Evolutionary conservation across 192 early-diverging fungal genomes (phyloP).

Genomic region (Mortierella antarctica): DNA sequence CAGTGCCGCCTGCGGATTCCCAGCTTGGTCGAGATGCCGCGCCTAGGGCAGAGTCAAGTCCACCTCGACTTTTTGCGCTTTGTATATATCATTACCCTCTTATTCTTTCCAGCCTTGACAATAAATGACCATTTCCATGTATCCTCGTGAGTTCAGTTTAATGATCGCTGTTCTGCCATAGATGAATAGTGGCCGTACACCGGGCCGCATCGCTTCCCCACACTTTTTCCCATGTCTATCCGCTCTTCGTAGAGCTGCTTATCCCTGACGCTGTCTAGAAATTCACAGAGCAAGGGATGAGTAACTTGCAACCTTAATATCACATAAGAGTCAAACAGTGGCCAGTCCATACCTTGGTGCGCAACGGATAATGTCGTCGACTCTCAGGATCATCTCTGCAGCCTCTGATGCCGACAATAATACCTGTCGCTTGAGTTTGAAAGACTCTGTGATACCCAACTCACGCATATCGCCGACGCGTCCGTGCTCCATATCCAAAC

Average conservation of each 20-base stretch:
- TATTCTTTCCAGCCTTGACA: not conserved
- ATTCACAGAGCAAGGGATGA: no score
- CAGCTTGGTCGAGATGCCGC: slow-evolving; percentile 53
- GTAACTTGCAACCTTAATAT: no score
- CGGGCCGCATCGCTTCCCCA: no score
- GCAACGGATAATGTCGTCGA: slow-evolving; percentile 98
- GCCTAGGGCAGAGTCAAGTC: not conserved
- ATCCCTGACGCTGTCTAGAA: slow-evolving; percentile 9
- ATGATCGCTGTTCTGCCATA: no score
- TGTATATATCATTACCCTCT: not conserved
- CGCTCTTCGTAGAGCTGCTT: not conserved
- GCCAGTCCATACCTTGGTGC: slow-evolving; percentile 64
- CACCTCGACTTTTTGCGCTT: not conserved
- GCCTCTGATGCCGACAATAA: slow-evolving; percentile 95
- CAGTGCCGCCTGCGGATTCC: slow-evolving; percentile 85
- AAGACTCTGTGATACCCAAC: slow-evolving; percentile 95
- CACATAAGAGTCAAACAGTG: no score
- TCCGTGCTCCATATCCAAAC: slow-evolving; percentile 92
- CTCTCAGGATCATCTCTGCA: slow-evolving; percentile 96
- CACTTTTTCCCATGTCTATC: no score
- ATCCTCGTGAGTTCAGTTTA: no score
- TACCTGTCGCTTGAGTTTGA: slow-evolving; percentile 96
- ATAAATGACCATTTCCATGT: no score
- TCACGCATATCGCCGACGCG: slow-evolving; percentile 81
- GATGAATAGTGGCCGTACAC: no score